phyloP scores from a whole-genome alignment of 2,329 filamentous ascomycete genomes.

The Grosmannia serpens region DNA sequence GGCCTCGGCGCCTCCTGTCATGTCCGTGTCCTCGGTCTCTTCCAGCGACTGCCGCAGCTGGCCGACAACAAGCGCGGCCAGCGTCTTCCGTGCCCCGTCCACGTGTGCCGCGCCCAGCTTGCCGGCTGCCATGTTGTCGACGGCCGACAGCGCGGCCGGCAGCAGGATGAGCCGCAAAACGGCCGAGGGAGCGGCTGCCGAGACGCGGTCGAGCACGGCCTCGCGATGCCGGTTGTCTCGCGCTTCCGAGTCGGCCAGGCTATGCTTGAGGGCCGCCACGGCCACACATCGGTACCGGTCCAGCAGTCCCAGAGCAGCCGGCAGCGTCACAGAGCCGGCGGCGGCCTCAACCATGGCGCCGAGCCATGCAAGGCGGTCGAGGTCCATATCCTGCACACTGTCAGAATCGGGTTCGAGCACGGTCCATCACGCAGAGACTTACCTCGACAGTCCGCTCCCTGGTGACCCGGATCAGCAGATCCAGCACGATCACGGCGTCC shows the following conservation, averaged over 20 bases:
- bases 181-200: not conserved
- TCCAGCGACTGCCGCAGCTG: conserved; percentile 1
- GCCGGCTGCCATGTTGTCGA: not conserved
- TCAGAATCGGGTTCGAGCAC: not conserved
- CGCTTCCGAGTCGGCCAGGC: not conserved
- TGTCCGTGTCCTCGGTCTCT: not conserved
- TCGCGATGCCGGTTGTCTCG: not conserved
- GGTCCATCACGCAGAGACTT: too few species aligned
- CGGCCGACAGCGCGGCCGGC: not conserved
- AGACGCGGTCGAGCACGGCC: not conserved
- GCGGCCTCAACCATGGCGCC: conserved; percentile 12
- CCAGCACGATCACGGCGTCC: conserved; percentile 27
- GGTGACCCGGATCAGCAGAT: conserved; percentile 38
- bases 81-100: not conserved
- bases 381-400: conserved; percentile 24
- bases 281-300: conserved; percentile 4
- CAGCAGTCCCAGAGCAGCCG: not conserved
- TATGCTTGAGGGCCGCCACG: not conserved
- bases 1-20: not conserved
- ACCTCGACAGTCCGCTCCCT: conserved; percentile 31
- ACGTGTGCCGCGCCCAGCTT: not conserved
- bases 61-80: conserved; percentile 1
- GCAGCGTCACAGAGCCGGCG: not conserved
- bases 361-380: conserved; percentile 22
- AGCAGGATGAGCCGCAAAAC: not conserved